These are phyloP conservation scores for Aspergillus chevalieri DNA, from an alignment of 2,329 filamentous ascomycete genomes.

Conservation along the genomic window DNA sequence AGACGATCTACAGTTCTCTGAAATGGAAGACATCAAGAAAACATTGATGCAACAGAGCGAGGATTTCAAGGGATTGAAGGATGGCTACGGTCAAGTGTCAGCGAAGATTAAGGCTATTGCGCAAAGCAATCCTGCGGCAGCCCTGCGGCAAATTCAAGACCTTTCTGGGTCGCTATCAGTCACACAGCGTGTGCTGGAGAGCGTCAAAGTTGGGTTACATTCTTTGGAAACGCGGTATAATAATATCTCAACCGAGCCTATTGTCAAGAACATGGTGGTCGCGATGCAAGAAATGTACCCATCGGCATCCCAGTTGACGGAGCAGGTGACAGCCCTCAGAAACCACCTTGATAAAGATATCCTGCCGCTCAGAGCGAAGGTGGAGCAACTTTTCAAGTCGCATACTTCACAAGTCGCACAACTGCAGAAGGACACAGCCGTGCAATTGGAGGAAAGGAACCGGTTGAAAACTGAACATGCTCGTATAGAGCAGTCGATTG, in stretches of 20 bases:
- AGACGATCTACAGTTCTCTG: constrained; percentile 15
- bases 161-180: constrained; percentile 2
- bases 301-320: constrained; percentile 16
- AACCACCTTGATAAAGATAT: not conserved
- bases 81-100: not conserved
- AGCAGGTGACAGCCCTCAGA: constrained; percentile 15
- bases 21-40: constrained; percentile 13
- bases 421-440: not conserved
- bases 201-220: constrained; percentile 19
- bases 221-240: constrained; percentile 46
- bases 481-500: not conserved
- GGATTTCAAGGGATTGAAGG: constrained; percentile 2
- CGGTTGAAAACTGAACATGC: not conserved
- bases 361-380: not conserved
- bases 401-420: not conserved
- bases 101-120: not conserved
- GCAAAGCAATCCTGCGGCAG: not conserved
- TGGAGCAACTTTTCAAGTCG: not conserved
- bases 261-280: constrained; percentile 30
- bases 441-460: not conserved
- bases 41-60: constrained; percentile 4
- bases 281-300: constrained; percentile 34
- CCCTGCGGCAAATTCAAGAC: constrained; percentile 2
- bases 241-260: constrained; percentile 39
- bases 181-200: constrained; percentile 7